Percentiles rank a stretch among this genome's conserved stretches.
These are phyloP conservation scores for Psophocarpus tetragonolobus DNA, from an alignment of 306 rosid genomes.

Conservation along the genomic window DNA sequence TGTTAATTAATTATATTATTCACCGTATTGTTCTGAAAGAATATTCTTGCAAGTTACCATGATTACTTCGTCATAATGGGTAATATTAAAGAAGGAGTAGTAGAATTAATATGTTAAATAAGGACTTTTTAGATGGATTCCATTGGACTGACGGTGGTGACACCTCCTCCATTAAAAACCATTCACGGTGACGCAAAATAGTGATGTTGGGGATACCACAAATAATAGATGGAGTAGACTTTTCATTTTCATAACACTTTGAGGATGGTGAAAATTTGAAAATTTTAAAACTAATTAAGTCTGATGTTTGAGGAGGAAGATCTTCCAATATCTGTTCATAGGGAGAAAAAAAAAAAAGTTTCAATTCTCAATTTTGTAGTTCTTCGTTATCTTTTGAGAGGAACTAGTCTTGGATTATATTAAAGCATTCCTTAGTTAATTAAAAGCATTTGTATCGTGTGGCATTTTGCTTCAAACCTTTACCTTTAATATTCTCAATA, in stretches of 20 bases:
- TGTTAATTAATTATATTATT: no score
- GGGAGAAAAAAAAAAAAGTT: neutral
- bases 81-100: neutral
- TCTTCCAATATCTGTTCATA: neutral
- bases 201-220: neutral
- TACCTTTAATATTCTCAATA: neutral
- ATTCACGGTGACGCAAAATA: neutral
- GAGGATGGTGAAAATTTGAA: no score
- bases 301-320: neutral
- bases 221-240: neutral
- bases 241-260: neutral
- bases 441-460: neutral
- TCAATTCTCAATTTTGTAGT: neutral
- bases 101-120: neutral
- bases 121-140: neutral
- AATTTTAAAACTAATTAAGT: no score
- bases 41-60: neutral
- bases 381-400: neutral
- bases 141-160: conserved; percentile 1
- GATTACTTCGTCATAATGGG: neutral
- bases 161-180: neutral
- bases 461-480: neutral
- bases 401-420: neutral
- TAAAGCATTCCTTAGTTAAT: no score
- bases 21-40: no score